These are phyloP conservation scores for Aspergillus carlsbadensis DNA, from an alignment of 495 filamentous ascomycete genomes.

Conservation along the genomic window DNA sequence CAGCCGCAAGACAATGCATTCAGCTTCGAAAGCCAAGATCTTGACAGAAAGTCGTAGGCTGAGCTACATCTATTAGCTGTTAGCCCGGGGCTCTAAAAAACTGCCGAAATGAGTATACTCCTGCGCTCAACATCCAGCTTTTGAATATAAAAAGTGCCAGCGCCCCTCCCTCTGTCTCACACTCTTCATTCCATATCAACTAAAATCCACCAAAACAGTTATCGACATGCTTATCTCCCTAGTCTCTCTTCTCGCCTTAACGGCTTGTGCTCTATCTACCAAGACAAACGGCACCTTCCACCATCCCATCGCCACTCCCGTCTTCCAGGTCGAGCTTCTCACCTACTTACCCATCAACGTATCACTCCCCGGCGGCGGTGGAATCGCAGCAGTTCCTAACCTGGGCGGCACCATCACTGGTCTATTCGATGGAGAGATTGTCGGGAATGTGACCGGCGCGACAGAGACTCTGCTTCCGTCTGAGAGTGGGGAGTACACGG, in stretches of 20 bases:
- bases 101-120: background rate
- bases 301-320: background rate
- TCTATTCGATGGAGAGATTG: background rate
- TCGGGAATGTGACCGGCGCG: background rate
- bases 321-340: constrained; percentile 6
- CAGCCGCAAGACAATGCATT: background rate
- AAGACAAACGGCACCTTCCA: constrained; percentile 1
- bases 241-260: background rate
- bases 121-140: too few species aligned
- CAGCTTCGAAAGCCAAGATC: background rate
- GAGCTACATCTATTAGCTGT: too few species aligned
- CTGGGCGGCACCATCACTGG: background rate
- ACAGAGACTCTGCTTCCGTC: background rate
- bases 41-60: background rate
- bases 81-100: background rate
- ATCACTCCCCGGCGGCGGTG: background rate
- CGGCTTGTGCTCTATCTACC: background rate
- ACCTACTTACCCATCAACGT: background rate
- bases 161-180: background rate
- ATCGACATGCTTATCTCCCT: background rate
- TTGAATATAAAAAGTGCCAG: too few species aligned
- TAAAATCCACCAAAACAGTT: background rate
- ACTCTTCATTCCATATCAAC: background rate
- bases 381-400: constrained; percentile 2
- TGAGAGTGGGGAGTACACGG: constrained; percentile 1